A percentile compares a stretch with the other conserved stretches of the same genome.
phyloP scores from a whole-genome alignment of 495 filamentous ascomycete species.

The Penicillium paxilli region DNA sequence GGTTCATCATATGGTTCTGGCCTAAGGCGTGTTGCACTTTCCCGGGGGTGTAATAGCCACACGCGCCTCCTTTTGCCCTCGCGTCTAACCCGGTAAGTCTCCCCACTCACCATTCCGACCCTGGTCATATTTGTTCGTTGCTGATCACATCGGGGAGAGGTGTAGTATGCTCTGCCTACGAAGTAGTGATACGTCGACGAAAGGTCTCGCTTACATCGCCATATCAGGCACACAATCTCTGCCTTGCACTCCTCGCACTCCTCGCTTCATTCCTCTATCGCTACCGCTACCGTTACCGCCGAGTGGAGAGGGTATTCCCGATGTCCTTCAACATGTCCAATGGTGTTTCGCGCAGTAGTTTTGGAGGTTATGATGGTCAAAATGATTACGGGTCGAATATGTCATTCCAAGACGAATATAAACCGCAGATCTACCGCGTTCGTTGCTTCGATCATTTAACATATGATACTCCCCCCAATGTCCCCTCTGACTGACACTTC shows the following conservation, averaged over 20 bases:
- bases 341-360: slow-evolving; percentile 35
- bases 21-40: slow-evolving; percentile 22
- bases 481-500: slow-evolving; percentile 20
- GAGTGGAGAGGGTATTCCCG: slow-evolving; percentile 41
- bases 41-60: slow-evolving; percentile 29
- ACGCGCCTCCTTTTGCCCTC: slow-evolving; percentile 39
- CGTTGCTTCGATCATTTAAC: slow-evolving; percentile 16
- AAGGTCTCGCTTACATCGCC: slow-evolving; percentile 40
- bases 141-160: slow-evolving; percentile 4
- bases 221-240: slow-evolving; percentile 54
- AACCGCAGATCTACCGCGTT: slow-evolving; percentile 79
- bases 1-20: too few relatives aligned
- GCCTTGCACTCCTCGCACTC: slow-evolving; percentile 45
- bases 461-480: slow-evolving; percentile 14
- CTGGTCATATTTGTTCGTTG: slow-evolving; percentile 15
- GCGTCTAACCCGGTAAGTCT: slow-evolving; percentile 33
- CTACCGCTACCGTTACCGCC: too few relatives aligned
- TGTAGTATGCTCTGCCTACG: slow-evolving; percentile 45
- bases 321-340: slow-evolving; percentile 49
- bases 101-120: slow-evolving; percentile 20
- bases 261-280: slow-evolving; percentile 51
- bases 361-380: slow-evolving; percentile 45
- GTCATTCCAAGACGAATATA: slow-evolving; percentile 53
- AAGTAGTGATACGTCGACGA: slow-evolving; percentile 40
- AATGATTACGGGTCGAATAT: slow-evolving; percentile 52